These are phyloP conservation scores for Juncus inflexus DNA, from an alignment of 176 grass and related monocot species.

Conservation along the genomic window DNA sequence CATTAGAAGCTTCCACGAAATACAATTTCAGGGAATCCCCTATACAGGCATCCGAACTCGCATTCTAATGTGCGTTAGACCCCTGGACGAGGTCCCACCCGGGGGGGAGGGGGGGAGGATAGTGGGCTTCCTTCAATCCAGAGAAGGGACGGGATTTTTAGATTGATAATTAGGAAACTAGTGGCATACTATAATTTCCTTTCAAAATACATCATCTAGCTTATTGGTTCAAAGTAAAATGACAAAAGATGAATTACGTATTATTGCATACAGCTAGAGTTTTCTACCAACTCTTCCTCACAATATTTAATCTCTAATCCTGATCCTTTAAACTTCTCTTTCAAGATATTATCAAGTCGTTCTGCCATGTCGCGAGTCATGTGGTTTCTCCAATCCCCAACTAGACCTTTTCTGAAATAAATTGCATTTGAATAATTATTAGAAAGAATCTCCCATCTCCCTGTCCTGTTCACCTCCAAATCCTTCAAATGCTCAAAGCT, in stretches of 20 bases:
- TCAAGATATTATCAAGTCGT: conserved; percentile 26
- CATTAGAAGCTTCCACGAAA: too few species aligned
- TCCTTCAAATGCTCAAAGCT: conserved; percentile 45
- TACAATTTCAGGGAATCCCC: too few species aligned
- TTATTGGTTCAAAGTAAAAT: too few species aligned
- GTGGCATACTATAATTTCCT: too few species aligned
- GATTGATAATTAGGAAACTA: too few species aligned
- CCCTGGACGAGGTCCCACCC: too few species aligned
- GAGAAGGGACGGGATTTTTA: too few species aligned
- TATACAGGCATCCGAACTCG: too few species aligned
- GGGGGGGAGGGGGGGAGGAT: too few species aligned
- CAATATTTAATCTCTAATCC: background rate
- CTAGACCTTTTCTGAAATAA: conserved; percentile 40
- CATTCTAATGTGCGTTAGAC: too few species aligned
- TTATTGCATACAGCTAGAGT: background rate
- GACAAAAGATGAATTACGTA: background rate
- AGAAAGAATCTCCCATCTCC: background rate
- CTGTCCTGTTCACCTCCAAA: conserved; percentile 37
- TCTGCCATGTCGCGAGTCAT: conserved; percentile 32
- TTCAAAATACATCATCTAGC: too few species aligned
- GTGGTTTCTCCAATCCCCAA: conserved; percentile 43
- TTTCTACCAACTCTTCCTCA: background rate
- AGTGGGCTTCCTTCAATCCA: too few species aligned
- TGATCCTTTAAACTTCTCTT: conserved; percentile 23
- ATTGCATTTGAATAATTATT: background rate